A percentile compares a stretch with the other conserved stretches of the same genome.
Conservation (phyloP, 2,329 filamentous ascomycete genomes). For the Beauveria pseudobassiana region DNA sequence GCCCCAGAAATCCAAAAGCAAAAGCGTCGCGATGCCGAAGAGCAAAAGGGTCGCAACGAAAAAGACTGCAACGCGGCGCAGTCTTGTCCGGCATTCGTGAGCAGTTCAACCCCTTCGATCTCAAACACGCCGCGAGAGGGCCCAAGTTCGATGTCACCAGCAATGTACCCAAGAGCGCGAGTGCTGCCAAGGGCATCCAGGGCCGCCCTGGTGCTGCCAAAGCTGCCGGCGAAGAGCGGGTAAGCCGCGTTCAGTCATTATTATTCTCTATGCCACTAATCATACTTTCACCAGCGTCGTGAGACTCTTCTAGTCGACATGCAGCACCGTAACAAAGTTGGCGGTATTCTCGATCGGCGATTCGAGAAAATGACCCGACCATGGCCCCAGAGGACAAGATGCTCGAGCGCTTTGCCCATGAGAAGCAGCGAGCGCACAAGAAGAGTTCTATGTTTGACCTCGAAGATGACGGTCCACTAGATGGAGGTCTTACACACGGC, state of each 20-base stretch:
- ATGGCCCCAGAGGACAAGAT: constrained; percentile 93
- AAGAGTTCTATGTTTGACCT: constrained; percentile 81
- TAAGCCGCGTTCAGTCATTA: constrained; percentile 29
- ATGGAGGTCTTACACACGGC: constrained; percentile 68
- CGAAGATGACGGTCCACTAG: constrained; percentile 61
- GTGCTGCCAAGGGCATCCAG: constrained; percentile 51
- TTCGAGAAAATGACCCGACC: constrained; percentile 89
- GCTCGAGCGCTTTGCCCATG: constrained; percentile 80
- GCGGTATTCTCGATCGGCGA: constrained; percentile 83
- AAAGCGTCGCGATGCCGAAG: constrained; percentile 65
- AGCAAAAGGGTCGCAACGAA: constrained; percentile 56
- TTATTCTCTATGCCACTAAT: constrained; percentile 10
- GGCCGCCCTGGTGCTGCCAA: constrained; percentile 79
- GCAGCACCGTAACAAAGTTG: constrained; percentile 81
- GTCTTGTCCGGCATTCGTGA: constrained; percentile 84
- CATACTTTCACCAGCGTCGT: constrained; percentile 46
- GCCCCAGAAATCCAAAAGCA: constrained; percentile 95
- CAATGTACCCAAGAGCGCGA: constrained; percentile 45
- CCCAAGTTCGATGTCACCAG: constrained; percentile 82
- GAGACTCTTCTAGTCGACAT: constrained; percentile 84
- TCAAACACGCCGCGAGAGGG: constrained; percentile 69
- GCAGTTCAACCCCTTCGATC: constrained; percentile 95
- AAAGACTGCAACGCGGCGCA: constrained; percentile 67
- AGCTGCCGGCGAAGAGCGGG: constrained; percentile 77
- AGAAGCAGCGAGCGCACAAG: constrained; percentile 73